Evolutionary conservation across 768 basidiomycete genomes (phyloP), one percentile per base, ranked within the genome.

Genomic region (Naganishia vishniacii): DNA sequence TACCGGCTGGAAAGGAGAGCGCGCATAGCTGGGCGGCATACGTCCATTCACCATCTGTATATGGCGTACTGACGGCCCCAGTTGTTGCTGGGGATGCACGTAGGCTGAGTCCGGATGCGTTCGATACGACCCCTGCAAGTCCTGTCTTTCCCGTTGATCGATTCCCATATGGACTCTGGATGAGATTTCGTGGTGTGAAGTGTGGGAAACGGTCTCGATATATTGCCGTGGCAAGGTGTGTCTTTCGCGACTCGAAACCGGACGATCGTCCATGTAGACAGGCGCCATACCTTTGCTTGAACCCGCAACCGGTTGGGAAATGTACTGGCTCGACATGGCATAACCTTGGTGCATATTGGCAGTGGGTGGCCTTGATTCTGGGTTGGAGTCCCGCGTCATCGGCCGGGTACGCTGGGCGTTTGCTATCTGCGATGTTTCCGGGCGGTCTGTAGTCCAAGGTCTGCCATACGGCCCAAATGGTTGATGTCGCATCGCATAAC

Each of bases 391-490:
- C 34, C 26, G 53, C n/a, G 53, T 56, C 13, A 56, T 26, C 15
- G 53, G 53, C 12, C 53, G 32, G 18, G 23, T 18, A 29, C 32
- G 32, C n/a, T 51, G 49, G 18, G 8, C 32, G 32, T 56, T 26
- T 31, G 15, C 32, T 6, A 32, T 23, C 7, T 56, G 53, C n/a
- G 53, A 40, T 25, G 53, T 56, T 5, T 34, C 23, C 4, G 53
- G 53, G 20, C 53, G 3, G 20, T 34, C 37, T 18, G 53, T 34
- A 2, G 53, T 56, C 53, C 53, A 56, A 1, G 53, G 53, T 41
- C 53, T 18, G n/a, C 53, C 53, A 16, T 56, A 56, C 9, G 53
- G 53, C 26, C 53, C 53, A 40, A 56, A 41, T 20, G 53, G 53
- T 37, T 37, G 11, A 40, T 56, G 32, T 6, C 53, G 53, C 16